phyloP scores from a whole-genome alignment of 306 rosid species.

The Dryas alaskensis region DNA sequence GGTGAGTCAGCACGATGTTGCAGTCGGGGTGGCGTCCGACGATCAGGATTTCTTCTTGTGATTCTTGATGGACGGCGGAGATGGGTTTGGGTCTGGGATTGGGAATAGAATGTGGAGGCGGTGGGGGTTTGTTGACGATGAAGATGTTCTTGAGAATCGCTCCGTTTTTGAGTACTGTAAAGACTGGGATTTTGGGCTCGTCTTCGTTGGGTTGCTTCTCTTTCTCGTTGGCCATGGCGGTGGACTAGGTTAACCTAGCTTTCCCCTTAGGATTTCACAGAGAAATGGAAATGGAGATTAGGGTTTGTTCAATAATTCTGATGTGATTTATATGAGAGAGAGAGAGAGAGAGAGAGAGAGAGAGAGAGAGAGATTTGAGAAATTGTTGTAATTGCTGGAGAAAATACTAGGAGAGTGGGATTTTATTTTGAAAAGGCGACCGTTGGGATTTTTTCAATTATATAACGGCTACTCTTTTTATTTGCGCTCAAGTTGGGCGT shows the following conservation, averaged over 20 bases:
- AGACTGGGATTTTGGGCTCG: conserved; percentile 53
- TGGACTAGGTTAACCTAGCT: too few relatives aligned
- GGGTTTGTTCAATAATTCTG: not conserved
- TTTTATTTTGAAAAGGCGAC: conserved; percentile 32
- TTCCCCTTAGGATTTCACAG: too few relatives aligned
- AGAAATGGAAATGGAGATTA: not conserved
- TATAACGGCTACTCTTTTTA: conserved; percentile 9
- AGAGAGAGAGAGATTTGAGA: not conserved
- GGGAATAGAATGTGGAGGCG: not conserved
- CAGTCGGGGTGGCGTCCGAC: conserved; percentile 78
- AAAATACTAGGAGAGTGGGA: not conserved
- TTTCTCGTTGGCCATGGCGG: conserved; percentile 35
- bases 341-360: conserved; percentile 14
- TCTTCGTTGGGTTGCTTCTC: conserved; percentile 2
- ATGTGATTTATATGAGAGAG: not conserved
- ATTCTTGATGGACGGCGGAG: conserved; percentile 14
- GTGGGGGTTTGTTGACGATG: conserved; percentile 46
- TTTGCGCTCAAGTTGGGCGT: not conserved
- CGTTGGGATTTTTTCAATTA: conserved; percentile 17
- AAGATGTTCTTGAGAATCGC: conserved; percentile 70
- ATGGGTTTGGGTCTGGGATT: not conserved
- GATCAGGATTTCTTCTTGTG: conserved; percentile 40
- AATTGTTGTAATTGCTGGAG: not conserved
- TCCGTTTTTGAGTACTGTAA: conserved; percentile 73
- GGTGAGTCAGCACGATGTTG: conserved; percentile 66